Conservation (phyloP, 306 rosid genomes). For the Vicia sativa region DNA sequence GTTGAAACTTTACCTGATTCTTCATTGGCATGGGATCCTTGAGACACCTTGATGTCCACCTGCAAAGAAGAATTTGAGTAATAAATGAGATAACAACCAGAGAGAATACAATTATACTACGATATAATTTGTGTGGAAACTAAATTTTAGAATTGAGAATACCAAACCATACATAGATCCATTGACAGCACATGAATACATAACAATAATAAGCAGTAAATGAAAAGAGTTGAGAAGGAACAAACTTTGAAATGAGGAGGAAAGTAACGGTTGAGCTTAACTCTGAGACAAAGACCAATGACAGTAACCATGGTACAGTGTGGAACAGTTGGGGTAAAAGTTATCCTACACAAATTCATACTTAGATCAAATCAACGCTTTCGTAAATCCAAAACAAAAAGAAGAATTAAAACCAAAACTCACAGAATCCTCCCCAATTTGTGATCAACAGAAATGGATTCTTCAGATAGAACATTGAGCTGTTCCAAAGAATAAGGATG, state of each 20-base stretch:
- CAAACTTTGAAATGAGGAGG: slow-evolving; percentile 93
- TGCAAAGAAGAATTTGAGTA: slow-evolving; percentile 44
- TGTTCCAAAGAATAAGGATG: slow-evolving; percentile 98
- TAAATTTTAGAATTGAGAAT: slow-evolving; percentile 18
- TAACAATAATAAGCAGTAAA: neutral
- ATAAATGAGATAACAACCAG: slow-evolving; percentile 27
- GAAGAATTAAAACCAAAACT: slow-evolving; percentile 22
- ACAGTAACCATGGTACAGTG: slow-evolving; percentile 99
- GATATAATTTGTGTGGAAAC: slow-evolving; percentile 13
- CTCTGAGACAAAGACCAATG: slow-evolving; percentile 91
- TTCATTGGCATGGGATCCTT: slow-evolving; percentile 95
- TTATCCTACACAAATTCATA: slow-evolving; percentile 58
- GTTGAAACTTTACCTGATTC: slow-evolving; percentile 68
- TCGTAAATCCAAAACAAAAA: neutral
- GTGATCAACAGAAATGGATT: slow-evolving; percentile 89
- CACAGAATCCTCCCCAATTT: slow-evolving; percentile 83
- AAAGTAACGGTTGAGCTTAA: slow-evolving; percentile 75
- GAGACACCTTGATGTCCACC: slow-evolving; percentile 97
- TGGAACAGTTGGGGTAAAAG: slow-evolving; percentile 93
- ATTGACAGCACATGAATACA: neutral
- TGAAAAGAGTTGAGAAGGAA: neutral
- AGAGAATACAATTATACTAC: slow-evolving; percentile 16
- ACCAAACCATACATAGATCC: too few relatives aligned
- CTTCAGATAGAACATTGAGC: slow-evolving; percentile 94
- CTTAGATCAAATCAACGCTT: neutral